phyloP scores from a whole-genome alignment of 2,329 filamentous ascomycete species.

The Alternaria panax region DNA sequence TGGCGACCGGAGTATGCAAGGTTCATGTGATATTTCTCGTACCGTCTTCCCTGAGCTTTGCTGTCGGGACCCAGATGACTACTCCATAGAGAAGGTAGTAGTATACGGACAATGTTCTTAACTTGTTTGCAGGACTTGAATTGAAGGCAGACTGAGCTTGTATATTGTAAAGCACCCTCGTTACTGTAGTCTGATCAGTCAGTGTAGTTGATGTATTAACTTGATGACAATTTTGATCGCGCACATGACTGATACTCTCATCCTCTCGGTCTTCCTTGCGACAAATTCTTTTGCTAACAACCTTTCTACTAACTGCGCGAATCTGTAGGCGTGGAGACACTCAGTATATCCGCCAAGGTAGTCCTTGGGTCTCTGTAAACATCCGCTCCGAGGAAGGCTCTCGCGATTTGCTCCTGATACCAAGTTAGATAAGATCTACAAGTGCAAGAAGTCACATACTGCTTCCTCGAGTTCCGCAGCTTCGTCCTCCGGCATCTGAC shows the following conservation, averaged over 20 bases:
- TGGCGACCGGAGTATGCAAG: too few species aligned
- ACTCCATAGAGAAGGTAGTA: too few species aligned
- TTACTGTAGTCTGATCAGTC: neutral
- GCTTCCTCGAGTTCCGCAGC: constrained; percentile 72
- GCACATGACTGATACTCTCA: too few species aligned
- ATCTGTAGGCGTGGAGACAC: constrained; percentile 16
- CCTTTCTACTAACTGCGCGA: constrained; percentile 6
- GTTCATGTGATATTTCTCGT: too few species aligned
- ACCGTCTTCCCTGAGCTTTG: too few species aligned
- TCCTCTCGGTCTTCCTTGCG: neutral
- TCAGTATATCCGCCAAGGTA: constrained; percentile 51
- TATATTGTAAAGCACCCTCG: neutral
- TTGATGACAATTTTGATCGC: neutral
- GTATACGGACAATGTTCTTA: neutral
- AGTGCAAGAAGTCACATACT: constrained; percentile 50
- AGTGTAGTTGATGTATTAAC: neutral
- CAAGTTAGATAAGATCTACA: constrained; percentile 10
- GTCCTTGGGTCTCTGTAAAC: constrained; percentile 43
- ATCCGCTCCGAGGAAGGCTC: constrained; percentile 53
- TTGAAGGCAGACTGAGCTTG: neutral
- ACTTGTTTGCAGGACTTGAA: neutral
- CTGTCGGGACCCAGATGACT: too few species aligned
- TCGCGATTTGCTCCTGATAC: constrained; percentile 51
- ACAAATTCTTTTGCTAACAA: too few species aligned
- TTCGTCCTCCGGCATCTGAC: constrained; percentile 70